Percentiles rank a stretch among this genome's conserved stretches.
Conservation (phyloP, 805 yeast species). For the Kodamaea fukazawae region DNA sequence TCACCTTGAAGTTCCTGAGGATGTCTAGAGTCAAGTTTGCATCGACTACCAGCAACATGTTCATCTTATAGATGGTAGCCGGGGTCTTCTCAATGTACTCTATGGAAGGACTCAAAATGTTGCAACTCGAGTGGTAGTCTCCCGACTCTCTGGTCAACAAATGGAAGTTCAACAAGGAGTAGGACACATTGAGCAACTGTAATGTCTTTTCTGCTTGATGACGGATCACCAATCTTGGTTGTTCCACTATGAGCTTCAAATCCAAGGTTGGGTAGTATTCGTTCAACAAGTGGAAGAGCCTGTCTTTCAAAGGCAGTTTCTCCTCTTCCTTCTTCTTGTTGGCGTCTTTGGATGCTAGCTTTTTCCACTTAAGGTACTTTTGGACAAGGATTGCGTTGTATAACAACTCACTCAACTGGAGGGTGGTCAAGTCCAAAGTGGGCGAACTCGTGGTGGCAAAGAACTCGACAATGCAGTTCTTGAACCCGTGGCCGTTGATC, state of each 20-base stretch:
- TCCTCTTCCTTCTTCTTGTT: neutral
- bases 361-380: conserved; percentile 24
- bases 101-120: conserved; percentile 31
- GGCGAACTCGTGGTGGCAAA: conserved; percentile 40
- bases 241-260: conserved; percentile 30
- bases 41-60: conserved; percentile 10
- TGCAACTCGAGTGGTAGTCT: conserved; percentile 34
- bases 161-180: conserved; percentile 34
- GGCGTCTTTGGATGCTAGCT: neutral
- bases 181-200: conserved; percentile 31
- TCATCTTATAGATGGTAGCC: conserved; percentile 1
- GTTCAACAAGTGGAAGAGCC: conserved; percentile 22
- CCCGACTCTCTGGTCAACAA: conserved; percentile 28
- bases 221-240: conserved; percentile 31
- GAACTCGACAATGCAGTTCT: conserved; percentile 35
- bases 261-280: conserved; percentile 31
- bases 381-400: conserved; percentile 31
- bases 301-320: conserved; percentile 8
- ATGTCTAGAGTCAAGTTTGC: conserved; percentile 13
- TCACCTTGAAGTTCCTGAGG: conserved; percentile 27
- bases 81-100: conserved; percentile 28
- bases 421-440: conserved; percentile 34
- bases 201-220: conserved; percentile 14
- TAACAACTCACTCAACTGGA: conserved; percentile 29
- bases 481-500: conserved; percentile 34